Base-by-base conservation (phyloP, 176 grass and related monocot species). In the Calamus simplicifolius region DNA sequence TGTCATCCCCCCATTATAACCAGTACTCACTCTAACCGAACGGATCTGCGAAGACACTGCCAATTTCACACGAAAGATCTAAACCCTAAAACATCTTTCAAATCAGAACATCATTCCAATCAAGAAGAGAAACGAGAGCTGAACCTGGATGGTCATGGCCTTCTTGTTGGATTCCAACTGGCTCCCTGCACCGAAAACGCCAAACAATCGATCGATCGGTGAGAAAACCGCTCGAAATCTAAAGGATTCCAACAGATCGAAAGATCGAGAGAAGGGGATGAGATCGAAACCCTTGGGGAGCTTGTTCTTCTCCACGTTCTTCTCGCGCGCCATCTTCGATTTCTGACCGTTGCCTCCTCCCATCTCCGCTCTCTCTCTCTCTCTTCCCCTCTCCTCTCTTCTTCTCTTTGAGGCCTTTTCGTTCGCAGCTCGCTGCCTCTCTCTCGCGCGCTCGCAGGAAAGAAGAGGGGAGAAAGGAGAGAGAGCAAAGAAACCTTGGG, bases 331-430 rank as follows among this genome's bases (percentile, higher is more conserved):
- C 81, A 65, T 97, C 92, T 78, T 97, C 57, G 92, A 83, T 64
- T 97, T 97, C 75, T 97, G 92, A 2, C 50, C 92, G 54, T 97
- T 91, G 58, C 92, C 92, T 16, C 92, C 92, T n/a, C 92, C 92
- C 92, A 97, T 97, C 28, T 48, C 54, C 19, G 16, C 35, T 13
- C 8, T 10, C 16, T 55, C 19, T 50, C 60, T 71, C 54, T 17
- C 21, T 23, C 21, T 23, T 1, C 1, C 21, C 1, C 21, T 18
- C 5, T 48, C 71, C 6, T 38, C 31, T 38, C 31, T 38, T 8
- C 5, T 8, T 38, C 35, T 43, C 35, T 10, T 13, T 10, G 10
- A 43, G 10, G 35, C 12, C 12, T 43, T 8, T 43, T 43, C 35
- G 8, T 43, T 43, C 35, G n/a, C n/a, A n/a, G 35, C 2, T 43